A percentile compares a stretch with the other conserved stretches of the same genome.
These are phyloP conservation scores for Micractinium sp. DNA, from an alignment of 139 green algal species.

Conservation along the genomic window DNA sequence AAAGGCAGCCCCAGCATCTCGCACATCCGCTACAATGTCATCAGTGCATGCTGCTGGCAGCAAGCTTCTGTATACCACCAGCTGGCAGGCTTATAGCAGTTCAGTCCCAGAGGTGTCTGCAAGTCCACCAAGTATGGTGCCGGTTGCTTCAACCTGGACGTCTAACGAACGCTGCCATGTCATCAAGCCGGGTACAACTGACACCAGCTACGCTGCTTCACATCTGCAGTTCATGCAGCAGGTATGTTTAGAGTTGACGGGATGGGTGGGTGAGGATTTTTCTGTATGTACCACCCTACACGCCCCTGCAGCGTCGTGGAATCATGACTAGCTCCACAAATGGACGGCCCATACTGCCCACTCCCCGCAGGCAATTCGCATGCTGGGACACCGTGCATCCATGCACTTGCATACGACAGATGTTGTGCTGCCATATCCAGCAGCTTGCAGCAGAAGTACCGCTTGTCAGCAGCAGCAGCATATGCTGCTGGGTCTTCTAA, in stretches of 20 bases:
- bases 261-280: no score
- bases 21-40: background rate
- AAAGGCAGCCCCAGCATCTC: background rate
- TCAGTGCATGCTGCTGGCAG: background rate
- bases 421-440: background rate
- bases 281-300: no score
- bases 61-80: background rate
- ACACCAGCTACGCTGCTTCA: background rate
- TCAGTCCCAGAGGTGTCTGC: background rate
- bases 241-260: background rate
- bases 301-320: no score
- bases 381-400: no score
- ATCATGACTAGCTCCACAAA: no score
- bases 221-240: conserved; percentile 4
- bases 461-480: background rate
- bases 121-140: background rate
- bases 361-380: background rate
- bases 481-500: background rate
- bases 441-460: background rate
- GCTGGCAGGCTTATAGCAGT: conserved; percentile 19
- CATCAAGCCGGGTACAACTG: background rate
- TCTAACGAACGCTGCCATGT: background rate
- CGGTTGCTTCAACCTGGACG: background rate
- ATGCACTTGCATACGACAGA: background rate
- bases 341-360: background rate